Evolutionary conservation across 805 yeast genomes (phyloP).

Genomic region (Teunomyces atbi): DNA sequence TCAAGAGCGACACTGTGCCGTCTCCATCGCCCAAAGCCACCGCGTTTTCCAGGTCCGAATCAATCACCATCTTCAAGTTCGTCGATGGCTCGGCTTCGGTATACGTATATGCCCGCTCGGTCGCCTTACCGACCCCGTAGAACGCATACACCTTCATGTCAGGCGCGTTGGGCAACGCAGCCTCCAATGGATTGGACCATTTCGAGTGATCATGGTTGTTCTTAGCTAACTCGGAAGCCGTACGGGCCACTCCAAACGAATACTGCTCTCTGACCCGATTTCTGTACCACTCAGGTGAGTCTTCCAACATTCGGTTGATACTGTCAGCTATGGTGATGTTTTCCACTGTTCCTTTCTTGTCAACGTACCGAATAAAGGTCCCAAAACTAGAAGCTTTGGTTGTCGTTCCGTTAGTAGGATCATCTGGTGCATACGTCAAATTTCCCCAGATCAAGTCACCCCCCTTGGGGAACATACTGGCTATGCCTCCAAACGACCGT

Average conservation of each 20-base stretch:
- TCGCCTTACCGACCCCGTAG: slow-evolving; percentile 95
- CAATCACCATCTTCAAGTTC: slow-evolving; percentile 66
- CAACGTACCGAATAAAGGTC: slow-evolving; percentile 10
- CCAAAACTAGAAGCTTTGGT: slow-evolving; percentile 11
- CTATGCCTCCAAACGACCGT: slow-evolving; percentile 88
- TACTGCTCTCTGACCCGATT: slow-evolving; percentile 67
- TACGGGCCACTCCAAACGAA: slow-evolving; percentile 72
- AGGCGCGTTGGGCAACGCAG: slow-evolving; percentile 88
- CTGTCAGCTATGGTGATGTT: slow-evolving; percentile 68
- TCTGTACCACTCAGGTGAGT: slow-evolving; percentile 75
- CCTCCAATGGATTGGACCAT: slow-evolving; percentile 96
- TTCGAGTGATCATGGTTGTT: slow-evolving; percentile 74
- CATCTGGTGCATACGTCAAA: slow-evolving; percentile 67
- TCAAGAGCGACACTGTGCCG: slow-evolving; percentile 85
- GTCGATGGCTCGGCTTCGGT: slow-evolving; percentile 57
- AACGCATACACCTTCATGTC: slow-evolving; percentile 84
- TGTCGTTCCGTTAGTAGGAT: slow-evolving; percentile 36
- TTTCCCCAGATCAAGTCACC: slow-evolving; percentile 90
- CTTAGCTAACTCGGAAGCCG: slow-evolving; percentile 52
- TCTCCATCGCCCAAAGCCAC: slow-evolving; percentile 91
- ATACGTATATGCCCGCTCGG: slow-evolving; percentile 90
- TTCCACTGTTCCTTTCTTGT: slow-evolving; percentile 19
- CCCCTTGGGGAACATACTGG: slow-evolving; percentile 96
- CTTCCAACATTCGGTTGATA: slow-evolving; percentile 60
- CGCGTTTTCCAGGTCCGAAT: slow-evolving; percentile 57